Evolutionary conservation across 352 stramenopile species (phyloP).

Genomic region (Pythium apleroticum): DNA sequence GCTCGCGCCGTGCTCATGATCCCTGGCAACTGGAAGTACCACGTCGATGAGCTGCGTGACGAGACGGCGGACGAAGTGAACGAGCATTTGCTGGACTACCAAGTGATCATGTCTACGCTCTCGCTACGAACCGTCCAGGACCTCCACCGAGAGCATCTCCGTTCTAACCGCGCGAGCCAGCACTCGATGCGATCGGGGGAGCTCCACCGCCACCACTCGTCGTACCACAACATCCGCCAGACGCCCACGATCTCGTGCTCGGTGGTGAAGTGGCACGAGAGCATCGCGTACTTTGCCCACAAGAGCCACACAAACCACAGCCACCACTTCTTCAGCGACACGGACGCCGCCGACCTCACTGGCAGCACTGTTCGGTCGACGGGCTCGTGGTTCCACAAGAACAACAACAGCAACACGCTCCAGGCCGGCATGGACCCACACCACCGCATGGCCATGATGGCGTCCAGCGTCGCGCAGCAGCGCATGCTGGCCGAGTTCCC

Average conservation of each 20-base stretch:
- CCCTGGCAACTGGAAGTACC: constrained; percentile 43
- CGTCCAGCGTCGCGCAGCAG: constrained; percentile 13
- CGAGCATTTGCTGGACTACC: constrained; percentile 57
- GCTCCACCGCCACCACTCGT: not conserved
- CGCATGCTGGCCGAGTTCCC: constrained; percentile 26
- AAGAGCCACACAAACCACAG: constrained; percentile 34
- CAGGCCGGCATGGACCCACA: not conserved
- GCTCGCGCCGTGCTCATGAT: constrained; percentile 53
- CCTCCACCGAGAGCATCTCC: constrained; percentile 38
- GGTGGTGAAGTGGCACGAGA: constrained; percentile 53
- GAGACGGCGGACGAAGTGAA: constrained; percentile 37
- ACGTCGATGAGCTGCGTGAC: constrained; percentile 39
- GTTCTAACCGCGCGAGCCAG: constrained; percentile 1
- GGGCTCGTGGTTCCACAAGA: constrained; percentile 19
- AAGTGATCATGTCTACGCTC: constrained; percentile 66
- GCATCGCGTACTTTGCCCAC: constrained; percentile 58
- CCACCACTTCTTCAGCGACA: constrained; percentile 18
- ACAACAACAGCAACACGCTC: constrained; percentile 22
- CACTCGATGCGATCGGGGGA: constrained; percentile 1
- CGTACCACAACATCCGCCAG: not conserved
- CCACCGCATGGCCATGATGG: constrained; percentile 7
- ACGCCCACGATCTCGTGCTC: constrained; percentile 36
- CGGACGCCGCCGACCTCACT: constrained; percentile 21
- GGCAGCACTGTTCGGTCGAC: constrained; percentile 4
- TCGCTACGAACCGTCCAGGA: constrained; percentile 43